Base-by-base conservation (phyloP, 805 yeast genomes). In the Saccharomycopsis microspora region DNA sequence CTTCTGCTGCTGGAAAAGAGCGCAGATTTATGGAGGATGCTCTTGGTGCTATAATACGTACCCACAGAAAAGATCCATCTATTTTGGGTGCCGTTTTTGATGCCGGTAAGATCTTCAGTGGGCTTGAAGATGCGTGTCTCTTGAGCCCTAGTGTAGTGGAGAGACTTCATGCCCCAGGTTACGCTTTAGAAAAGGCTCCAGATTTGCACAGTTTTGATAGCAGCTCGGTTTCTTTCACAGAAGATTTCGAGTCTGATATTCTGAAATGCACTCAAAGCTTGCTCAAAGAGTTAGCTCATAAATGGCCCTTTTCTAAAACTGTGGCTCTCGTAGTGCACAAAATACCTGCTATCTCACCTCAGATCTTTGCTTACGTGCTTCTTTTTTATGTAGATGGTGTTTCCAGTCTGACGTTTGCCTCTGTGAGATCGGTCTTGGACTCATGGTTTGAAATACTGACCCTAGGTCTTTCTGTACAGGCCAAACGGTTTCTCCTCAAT, bases 401-500 rank as follows among this genome's bases (percentile, higher is more conserved):
- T n/a, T 9, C 8, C 10, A 34, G 36, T n/a, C 8, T 8, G 10
- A 34, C 36, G 8, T 19, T 19, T 19, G 36, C 8, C 8, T 9
- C 10, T n/a, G 36, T n/a, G 10, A 34, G 36, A 34, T 19, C 19
- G 19, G 19, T 19, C 19, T 19, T 19, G 19, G 19, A 19, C 19
- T 19, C 19, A 19, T 19, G 19, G 19, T 19, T 19, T 19, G 19
- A 19, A 2, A 19, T 19, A 19, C 19, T 19, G 19, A 19, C 19
- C 19, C 19, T 19, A 19, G 19, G 19, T 19, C 19, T 19, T 19
- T 19, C 19, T 2, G 2, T 19, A 19, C 36, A 56, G 2, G 49
- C 58, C 1, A 49, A 55, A 32, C 47, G 52, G 5, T 35, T 60
- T 5, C 58, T 67, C 44, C 45, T 65, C 11, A 64, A 65, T 41